Evolutionary conservation across 768 basidiomycete genomes (phyloP).

Genomic region (Amanita brunnescens): DNA sequence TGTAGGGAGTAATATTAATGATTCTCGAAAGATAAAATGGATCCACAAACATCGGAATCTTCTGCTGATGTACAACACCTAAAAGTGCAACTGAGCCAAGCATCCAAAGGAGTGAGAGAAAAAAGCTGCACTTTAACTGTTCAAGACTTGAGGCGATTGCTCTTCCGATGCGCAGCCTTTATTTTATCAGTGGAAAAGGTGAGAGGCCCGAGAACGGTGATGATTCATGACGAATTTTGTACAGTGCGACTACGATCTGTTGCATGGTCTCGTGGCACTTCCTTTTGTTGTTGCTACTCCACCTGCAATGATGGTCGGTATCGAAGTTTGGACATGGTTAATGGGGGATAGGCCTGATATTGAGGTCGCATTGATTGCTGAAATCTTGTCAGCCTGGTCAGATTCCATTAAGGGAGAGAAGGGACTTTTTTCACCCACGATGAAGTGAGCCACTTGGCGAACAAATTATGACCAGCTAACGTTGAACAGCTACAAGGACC

Average conservation of each 20-base stretch:
- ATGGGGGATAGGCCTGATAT: constrained; percentile 76
- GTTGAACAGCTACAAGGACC: constrained; percentile 68
- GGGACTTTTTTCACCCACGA: constrained; percentile 73
- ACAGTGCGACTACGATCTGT: constrained; percentile 76
- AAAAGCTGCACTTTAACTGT: constrained; percentile 71
- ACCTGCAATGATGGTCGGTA: constrained; percentile 73
- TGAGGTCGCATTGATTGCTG: constrained; percentile 78
- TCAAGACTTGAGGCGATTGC: constrained; percentile 73
- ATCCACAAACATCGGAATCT: constrained; percentile 54
- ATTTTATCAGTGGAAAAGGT: constrained; percentile 66
- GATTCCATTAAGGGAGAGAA: constrained; percentile 66
- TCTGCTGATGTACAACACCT: constrained; percentile 61
- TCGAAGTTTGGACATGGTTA: constrained; percentile 96
- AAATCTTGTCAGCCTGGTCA: constrained; percentile 84
- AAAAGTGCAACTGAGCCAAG: constrained; percentile 56
- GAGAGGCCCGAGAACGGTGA: neutral
- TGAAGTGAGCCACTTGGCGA: constrained; percentile 53
- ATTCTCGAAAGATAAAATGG: constrained; percentile 34
- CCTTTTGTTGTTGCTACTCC: constrained; percentile 90
- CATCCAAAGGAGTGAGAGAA: constrained; percentile 56
- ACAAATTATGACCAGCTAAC: constrained; percentile 1
- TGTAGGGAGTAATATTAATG: no score
- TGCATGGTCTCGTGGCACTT: constrained; percentile 79
- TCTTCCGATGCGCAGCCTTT: constrained; percentile 82
- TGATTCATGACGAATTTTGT: neutral